Base-by-base conservation (phyloP, 1,284 basidiomycete genomes). In the Sporisorium iseilematis-ciliati region DNA sequence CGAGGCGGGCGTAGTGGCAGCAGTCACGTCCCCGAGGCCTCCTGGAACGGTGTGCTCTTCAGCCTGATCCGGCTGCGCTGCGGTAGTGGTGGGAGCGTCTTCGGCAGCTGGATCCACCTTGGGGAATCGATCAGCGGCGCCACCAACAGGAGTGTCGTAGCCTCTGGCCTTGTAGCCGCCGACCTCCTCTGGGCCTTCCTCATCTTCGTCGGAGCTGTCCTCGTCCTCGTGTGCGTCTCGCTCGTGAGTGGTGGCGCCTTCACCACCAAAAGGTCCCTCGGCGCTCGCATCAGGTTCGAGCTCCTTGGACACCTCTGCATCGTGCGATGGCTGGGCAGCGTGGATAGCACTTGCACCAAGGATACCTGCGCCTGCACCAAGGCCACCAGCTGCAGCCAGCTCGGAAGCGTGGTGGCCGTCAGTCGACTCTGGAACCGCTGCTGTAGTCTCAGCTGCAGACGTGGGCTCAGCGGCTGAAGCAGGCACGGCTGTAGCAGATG, bases 351-450 rank as follows among this genome's bases (percentile, higher is more conserved):
- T 33, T 10, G 64, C 64, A 26, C 46, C 59, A 10, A 57, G 42
- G 25, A 52, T 35, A 8, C 50, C 55, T 18, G 59, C 63, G 46
- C 50, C 59, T n/a, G 59, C 56, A 53, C 59, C 63, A 3, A 57
- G 5, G 3, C 56, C 63, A 10, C 57, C 70, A 5, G 66, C 57
- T n/a, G 58, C 41, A 11, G 51, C 56, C 23, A 71, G 53, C 21
- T 57, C 63, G 26, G 46, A 25, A 11, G 21, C 51, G 21, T 64
- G 51, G n/a, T 60, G 29, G n/a, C 64, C 57, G 26, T 42, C 70
- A 55, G 76, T 58, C 23, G 76, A 88, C 60, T 89, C 87, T 64
- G 45, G 35, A 8, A 33, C 65, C 29, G 56, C 45, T 31, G 53
- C 45, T 14, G 20, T 56, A 4, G 65, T 48, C 25, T 48, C 62